Base-by-base conservation (phyloP, 2,329 filamentous ascomycete species). In the Magnaporthiopsis poae region DNA sequence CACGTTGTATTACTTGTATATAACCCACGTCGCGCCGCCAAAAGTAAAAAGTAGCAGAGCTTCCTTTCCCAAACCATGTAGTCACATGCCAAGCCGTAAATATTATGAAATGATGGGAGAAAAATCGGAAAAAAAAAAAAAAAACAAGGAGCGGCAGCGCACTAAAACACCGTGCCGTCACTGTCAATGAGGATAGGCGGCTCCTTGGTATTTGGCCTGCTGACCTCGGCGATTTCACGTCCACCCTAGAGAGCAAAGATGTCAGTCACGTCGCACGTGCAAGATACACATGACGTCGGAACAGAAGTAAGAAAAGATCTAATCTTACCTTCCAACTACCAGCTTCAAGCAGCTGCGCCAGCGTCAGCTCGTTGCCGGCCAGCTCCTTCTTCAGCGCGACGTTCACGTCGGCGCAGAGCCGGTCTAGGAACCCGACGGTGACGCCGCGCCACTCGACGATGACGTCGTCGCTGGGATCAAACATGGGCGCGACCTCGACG, bases 131-230 rank as follows among this genome's bases (percentile, higher is more conserved):
- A 15, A 59, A 59, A 29, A 64, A 27, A 39, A 59, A 3, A 27
- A 64, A 39, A 59, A 3, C 15, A 64, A 46, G 15, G 15, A 46
- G 15, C 25, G 27, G 13, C 25, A 18, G 13, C 18, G 7, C 21
- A 39, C 59, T 68, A 72, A 76, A 99, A 98, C 70, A 99, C 91
- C 31, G 95, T 98, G 69, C 95, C 95, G 76, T 99, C 95, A 70
- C 92, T 96, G 71, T 96, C 85, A 72, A 98, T 97, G 79, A 97
- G 88, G 74, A 99, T 98, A 5, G 95, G 95, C 39, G 94, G 92
- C 76, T 96, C 92, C 79, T 95, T 96, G 65, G 95, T 98, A 74
- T 97, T 98, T 29, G 95, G 95, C 71, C 95, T 85, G 71, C 92
- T 94, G 70, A 97, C 92, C 80, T 97, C 94, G 69, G 95, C 95